Base-by-base conservation (phyloP, 805 yeast species). In the Kluyveromyces dobzhanskii region DNA sequence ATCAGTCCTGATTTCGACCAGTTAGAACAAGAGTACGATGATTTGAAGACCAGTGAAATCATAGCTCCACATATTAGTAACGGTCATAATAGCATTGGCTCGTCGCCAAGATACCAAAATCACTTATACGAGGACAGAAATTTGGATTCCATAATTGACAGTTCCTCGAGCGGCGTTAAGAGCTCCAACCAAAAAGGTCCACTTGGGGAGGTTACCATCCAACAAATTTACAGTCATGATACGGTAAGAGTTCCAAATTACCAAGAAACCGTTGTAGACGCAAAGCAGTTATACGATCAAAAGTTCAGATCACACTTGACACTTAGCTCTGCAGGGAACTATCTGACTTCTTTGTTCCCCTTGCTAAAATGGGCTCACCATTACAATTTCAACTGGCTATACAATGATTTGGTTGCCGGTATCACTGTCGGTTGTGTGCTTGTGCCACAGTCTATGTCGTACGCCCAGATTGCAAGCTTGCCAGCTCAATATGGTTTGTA, bases 401-500 rank as follows among this genome's bases (percentile, higher is more conserved):
- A 76, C 42, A 75, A 85, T 23, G 97, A 88, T 61, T 60, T 88
- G 45, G 78, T 87, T 40, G 95, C 97, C 2, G 97, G 97, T 57
- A 71, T 88, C 43, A 85, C 97, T 1, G 95, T 88, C 16, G 97
- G 97, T 32, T 78, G 84, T 44, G 96, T 88, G 14, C 71, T 87
- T 48, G 95, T 88, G 23, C 97, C 97, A 3, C 97, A 88, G 62
- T 79, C 92, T 3, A 88, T 88, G 97, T 87, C 96, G 0, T 88
- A 88, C 57, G 97, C 97, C 7, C 78, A 75, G 54, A 65, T 88
- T 45, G 97, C 97, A 4, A 78, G 83, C 4, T 70, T 88, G 44
- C 69, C 78, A 4, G 77, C 95, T 4, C 81, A 87, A 59, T 88
- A 79, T 51, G 97, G 97, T 36, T 72, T 88, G 34, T 88, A 88